A percentile compares a stretch with the other conserved stretches of the same genome.
Conservation (phyloP, 768 basidiomycete species). For the Sistotremastrum suecicum region DNA sequence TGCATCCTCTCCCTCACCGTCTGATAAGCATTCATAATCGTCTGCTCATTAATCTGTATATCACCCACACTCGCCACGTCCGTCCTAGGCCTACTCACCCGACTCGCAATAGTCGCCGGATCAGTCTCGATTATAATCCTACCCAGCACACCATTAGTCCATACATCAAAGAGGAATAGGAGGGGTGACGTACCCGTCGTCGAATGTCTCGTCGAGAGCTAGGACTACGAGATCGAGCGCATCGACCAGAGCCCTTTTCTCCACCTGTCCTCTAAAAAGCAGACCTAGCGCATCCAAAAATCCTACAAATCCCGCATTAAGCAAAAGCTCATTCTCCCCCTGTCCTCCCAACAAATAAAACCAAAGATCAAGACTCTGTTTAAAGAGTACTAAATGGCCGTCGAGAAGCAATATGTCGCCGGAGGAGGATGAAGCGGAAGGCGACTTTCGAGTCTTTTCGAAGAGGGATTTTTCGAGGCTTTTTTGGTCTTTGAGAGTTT, state of each 20-base stretch:
- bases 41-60: conserved; percentile 98
- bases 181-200: conserved; percentile 69
- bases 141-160: conserved; percentile 2
- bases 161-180: not conserved
- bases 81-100: conserved; percentile 83
- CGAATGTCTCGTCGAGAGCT: conserved; percentile 92
- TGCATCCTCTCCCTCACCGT: conserved; percentile 77
- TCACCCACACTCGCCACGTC: conserved; percentile 59
- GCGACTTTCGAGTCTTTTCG: conserved; percentile 79
- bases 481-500: conserved; percentile 80
- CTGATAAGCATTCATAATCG: conserved; percentile 84
- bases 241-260: conserved; percentile 89
- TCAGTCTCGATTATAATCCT: conserved; percentile 98
- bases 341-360: conserved; percentile 86
- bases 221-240: conserved; percentile 86
- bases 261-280: conserved; percentile 80
- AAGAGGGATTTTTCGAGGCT: conserved; percentile 91
- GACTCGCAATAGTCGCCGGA: conserved; percentile 83
- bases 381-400: conserved; percentile 83
- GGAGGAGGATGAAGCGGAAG: conserved; percentile 15
- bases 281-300: conserved; percentile 78
- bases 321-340: conserved; percentile 91
- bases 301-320: conserved; percentile 69
- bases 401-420: conserved; percentile 92
- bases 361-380: conserved; percentile 88